These are phyloP conservation scores for Candida yuanshanica DNA, from an alignment of 805 yeast genomes.

Conservation along the genomic window DNA sequence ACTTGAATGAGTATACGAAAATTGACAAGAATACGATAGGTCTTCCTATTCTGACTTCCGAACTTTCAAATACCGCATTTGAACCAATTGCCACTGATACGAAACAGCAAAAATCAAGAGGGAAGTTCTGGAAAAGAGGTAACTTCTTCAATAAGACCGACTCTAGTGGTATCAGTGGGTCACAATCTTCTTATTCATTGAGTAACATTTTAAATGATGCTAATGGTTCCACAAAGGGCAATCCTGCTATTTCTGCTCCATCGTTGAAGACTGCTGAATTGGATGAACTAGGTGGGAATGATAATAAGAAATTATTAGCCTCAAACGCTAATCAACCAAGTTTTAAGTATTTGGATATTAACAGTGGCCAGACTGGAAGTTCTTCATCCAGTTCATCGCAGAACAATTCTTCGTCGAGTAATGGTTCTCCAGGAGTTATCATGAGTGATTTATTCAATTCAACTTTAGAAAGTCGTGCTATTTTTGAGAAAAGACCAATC, in stretches of 20 bases:
- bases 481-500: constrained; percentile 51
- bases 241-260: constrained; percentile 31
- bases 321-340: constrained; percentile 7
- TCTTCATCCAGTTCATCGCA: constrained; percentile 5
- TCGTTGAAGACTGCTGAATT: constrained; percentile 28
- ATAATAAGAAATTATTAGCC: constrained; percentile 26
- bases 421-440: constrained; percentile 2
- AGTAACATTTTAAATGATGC: constrained; percentile 10
- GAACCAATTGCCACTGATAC: constrained; percentile 3
- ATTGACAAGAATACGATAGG: neutral
- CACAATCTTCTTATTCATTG: constrained; percentile 18
- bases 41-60: neutral
- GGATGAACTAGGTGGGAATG: constrained; percentile 30
- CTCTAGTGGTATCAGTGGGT: constrained; percentile 10
- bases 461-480: constrained; percentile 58
- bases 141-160: constrained; percentile 16
- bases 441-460: constrained; percentile 29
- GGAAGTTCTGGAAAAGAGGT: constrained; percentile 29
- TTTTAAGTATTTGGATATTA: constrained; percentile 9
- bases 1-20: constrained; percentile 1
- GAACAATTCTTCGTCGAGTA: neutral
- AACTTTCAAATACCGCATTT: neutral
- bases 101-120: constrained; percentile 23
- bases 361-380: constrained; percentile 4
- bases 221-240: neutral